Evolutionary conservation across 306 rosid genomes (phyloP).

Genomic region (Dryas octopetala): DNA sequence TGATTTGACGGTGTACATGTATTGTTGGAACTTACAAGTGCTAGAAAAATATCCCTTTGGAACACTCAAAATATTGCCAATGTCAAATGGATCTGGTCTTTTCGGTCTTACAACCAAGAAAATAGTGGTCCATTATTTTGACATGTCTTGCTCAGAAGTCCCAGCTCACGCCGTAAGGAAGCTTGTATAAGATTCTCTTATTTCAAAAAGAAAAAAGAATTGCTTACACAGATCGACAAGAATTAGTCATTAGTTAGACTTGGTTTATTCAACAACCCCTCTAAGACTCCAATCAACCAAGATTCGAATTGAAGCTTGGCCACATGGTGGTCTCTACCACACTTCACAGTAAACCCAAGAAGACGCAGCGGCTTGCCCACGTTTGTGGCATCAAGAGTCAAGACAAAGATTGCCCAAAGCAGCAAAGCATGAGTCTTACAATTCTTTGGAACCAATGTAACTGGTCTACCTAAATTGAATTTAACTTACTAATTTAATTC

Average conservation of each 20-base stretch:
- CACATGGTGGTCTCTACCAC: not conserved
- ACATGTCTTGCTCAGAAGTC: not conserved
- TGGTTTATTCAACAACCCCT: not conserved
- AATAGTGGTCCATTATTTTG: not conserved
- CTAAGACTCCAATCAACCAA: not conserved
- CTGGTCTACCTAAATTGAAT: not conserved
- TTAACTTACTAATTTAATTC: no score
- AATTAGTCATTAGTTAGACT: not conserved
- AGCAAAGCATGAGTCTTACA: not conserved
- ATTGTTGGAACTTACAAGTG: not conserved
- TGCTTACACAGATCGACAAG: not conserved
- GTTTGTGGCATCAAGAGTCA: not conserved
- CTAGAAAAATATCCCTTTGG: not conserved
- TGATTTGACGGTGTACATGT: not conserved
- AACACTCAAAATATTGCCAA: not conserved
- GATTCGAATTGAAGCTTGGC: constrained; percentile 7
- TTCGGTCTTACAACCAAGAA: not conserved
- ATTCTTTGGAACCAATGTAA: not conserved
- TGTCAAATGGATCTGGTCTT: no score
- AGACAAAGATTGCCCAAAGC: not conserved
- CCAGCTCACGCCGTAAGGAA: not conserved
- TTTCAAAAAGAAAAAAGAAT: not conserved
- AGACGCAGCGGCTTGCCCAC: no score
- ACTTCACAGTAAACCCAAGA: no score
- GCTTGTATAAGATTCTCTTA: not conserved